phyloP scores from a whole-genome alignment of 2,329 filamentous ascomycete genomes.

The Chaetomiaceae sp. region DNA sequence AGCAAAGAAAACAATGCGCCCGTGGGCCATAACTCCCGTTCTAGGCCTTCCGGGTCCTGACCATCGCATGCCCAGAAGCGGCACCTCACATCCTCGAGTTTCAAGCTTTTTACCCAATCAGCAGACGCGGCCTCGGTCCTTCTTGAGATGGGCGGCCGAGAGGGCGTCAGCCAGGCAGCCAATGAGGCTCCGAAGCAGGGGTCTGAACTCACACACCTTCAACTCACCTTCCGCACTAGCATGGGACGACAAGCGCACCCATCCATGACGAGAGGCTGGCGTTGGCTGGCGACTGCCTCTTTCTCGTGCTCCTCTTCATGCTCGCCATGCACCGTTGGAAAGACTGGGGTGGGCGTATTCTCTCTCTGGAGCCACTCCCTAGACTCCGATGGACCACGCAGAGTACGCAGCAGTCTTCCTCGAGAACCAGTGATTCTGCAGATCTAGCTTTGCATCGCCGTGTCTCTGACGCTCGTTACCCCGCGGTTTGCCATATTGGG shows the following conservation, averaged over 20 bases:
- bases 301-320: constrained; percentile 14
- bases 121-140: constrained; percentile 14
- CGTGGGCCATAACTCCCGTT: background rate
- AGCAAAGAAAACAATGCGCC: background rate
- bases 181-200: constrained; percentile 26
- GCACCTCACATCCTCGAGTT: constrained; percentile 18
- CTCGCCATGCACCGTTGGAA: constrained; percentile 14
- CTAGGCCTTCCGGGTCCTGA: constrained; percentile 5
- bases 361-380: constrained; percentile 9
- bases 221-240: constrained; percentile 25
- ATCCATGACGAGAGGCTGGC: constrained; percentile 22
- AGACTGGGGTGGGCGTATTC: constrained; percentile 17
- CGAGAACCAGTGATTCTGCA: background rate
- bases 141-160: constrained; percentile 21
- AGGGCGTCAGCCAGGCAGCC: constrained; percentile 22
- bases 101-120: constrained; percentile 20
- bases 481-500: constrained; percentile 21
- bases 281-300: constrained; percentile 9
- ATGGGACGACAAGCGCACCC: constrained; percentile 17
- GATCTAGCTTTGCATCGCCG: background rate
- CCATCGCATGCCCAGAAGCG: constrained; percentile 8
- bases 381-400: constrained; percentile 1
- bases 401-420: background rate
- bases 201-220: constrained; percentile 24
- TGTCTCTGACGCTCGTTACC: constrained; percentile 2